Evolutionary conservation across 352 stramenopile genomes (phyloP).

Genomic region (Phytopythium kandeliae): DNA sequence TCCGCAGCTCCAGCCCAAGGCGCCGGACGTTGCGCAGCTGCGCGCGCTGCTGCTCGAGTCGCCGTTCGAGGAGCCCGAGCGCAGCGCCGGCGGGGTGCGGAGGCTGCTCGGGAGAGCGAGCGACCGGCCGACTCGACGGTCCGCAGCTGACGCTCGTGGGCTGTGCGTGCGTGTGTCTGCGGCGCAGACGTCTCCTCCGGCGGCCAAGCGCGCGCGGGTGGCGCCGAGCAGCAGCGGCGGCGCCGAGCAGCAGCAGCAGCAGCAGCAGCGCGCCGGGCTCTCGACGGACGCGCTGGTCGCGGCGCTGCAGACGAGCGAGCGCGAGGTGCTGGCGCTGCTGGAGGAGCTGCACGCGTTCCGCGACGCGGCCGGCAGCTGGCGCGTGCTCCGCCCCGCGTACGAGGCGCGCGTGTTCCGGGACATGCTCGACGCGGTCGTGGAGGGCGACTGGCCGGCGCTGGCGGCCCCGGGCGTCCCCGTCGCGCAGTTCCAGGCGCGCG

Average conservation of each 20-base stretch:
- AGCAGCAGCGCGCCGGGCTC: slow-evolving; percentile 32
- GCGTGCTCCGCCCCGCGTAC: slow-evolving; percentile 50
- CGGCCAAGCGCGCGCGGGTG: slow-evolving; percentile 41
- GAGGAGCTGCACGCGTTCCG: slow-evolving; percentile 60
- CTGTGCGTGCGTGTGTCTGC: no score
- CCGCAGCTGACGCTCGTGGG: no score
- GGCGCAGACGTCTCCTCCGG: neutral
- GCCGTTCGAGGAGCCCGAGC: slow-evolving; percentile 40
- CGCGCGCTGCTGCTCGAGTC: slow-evolving; percentile 58
- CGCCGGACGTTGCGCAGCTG: slow-evolving; percentile 37
- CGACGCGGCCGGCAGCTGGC: slow-evolving; percentile 55
- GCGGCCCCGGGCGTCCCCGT: slow-evolving; percentile 32
- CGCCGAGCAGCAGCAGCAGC: neutral
- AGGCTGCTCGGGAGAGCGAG: no score
- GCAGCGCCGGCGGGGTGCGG: no score
- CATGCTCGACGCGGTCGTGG: slow-evolving; percentile 64
- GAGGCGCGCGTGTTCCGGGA: slow-evolving; percentile 57
- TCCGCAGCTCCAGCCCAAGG: slow-evolving; percentile 55
- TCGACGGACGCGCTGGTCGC: slow-evolving; percentile 55
- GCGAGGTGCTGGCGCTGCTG: slow-evolving; percentile 58
- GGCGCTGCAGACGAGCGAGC: slow-evolving; percentile 54
- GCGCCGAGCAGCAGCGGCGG: neutral
- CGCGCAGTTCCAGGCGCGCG: slow-evolving; percentile 22
- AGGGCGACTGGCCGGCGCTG: slow-evolving; percentile 66
- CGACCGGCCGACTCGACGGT: no score